Conservation (phyloP, 2,329 filamentous ascomycete genomes). For the Aaosphaeria pasadenensis region DNA sequence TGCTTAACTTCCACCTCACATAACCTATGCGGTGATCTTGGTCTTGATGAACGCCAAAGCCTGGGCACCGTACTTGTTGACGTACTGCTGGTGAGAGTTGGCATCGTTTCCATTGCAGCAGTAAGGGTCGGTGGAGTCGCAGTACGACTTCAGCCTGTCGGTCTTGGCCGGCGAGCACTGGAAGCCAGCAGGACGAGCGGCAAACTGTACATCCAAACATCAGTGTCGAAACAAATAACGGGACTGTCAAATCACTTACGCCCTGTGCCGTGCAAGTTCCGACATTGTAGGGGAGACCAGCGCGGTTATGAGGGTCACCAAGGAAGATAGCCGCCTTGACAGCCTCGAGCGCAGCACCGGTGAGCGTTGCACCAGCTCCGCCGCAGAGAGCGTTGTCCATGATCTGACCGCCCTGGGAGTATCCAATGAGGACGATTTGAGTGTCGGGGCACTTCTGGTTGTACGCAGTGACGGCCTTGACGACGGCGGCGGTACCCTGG, state of each 20-base stretch:
- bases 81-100: constrained; percentile 61
- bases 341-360: constrained; percentile 49
- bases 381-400: constrained; percentile 62
- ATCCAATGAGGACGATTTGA: constrained; percentile 60
- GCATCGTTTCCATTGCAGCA: constrained; percentile 64
- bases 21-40: constrained; percentile 42
- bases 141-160: constrained; percentile 62
- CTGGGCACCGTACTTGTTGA: constrained; percentile 48
- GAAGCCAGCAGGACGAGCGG: constrained; percentile 57
- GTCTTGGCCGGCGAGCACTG: constrained; percentile 50
- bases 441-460: constrained; percentile 56
- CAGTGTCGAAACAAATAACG: not conserved
- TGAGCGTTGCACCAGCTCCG: constrained; percentile 48
- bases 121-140: constrained; percentile 62
- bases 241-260: constrained; percentile 44
- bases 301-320: constrained; percentile 59
- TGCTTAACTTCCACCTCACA: no score
- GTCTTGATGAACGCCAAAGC: constrained; percentile 59
- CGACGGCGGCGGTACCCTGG: constrained; percentile 58
- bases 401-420: constrained; percentile 63
- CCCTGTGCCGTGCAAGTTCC: constrained; percentile 59
- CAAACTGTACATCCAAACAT: constrained; percentile 48
- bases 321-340: constrained; percentile 65
- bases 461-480: constrained; percentile 58
- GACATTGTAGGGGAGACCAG: constrained; percentile 58